Evolutionary conservation across 768 basidiomycete species (phyloP).

Genomic region (Lactarius evosmus): DNA sequence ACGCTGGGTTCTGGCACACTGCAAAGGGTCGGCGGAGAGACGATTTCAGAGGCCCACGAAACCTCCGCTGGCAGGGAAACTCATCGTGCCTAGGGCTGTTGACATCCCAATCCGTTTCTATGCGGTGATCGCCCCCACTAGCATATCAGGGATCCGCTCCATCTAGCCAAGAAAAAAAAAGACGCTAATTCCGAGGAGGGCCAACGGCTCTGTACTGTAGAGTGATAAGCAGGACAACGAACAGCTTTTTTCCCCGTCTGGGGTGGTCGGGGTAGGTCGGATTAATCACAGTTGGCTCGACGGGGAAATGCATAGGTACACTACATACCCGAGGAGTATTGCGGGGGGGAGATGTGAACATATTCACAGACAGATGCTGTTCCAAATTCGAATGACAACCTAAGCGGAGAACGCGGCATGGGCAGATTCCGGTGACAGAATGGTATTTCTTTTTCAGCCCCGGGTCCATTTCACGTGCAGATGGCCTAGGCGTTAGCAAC

Average conservation of each 20-base stretch:
- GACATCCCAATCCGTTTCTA: too few species aligned
- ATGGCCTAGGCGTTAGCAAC: background rate
- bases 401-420: background rate
- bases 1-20: background rate
- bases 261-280: background rate
- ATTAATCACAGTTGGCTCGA: background rate
- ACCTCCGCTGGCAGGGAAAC: background rate
- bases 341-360: background rate
- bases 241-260: too few species aligned
- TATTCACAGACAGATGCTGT: background rate
- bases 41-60: background rate
- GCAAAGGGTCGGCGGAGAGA: background rate
- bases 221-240: too few species aligned
- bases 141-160: background rate
- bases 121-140: too few species aligned
- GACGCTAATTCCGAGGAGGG: background rate
- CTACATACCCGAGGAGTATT: background rate
- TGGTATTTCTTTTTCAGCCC: background rate
- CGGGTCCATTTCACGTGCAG: background rate
- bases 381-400: background rate
- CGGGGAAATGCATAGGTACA: background rate
- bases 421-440: background rate
- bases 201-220: too few species aligned
- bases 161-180: background rate
- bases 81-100: too few species aligned